A percentile compares a stretch with the other conserved stretches of the same genome.
These are phyloP conservation scores for Hemisphaericaspora xylanilytica DNA, from an alignment of 1,139 yeast species.

Conservation along the genomic window DNA sequence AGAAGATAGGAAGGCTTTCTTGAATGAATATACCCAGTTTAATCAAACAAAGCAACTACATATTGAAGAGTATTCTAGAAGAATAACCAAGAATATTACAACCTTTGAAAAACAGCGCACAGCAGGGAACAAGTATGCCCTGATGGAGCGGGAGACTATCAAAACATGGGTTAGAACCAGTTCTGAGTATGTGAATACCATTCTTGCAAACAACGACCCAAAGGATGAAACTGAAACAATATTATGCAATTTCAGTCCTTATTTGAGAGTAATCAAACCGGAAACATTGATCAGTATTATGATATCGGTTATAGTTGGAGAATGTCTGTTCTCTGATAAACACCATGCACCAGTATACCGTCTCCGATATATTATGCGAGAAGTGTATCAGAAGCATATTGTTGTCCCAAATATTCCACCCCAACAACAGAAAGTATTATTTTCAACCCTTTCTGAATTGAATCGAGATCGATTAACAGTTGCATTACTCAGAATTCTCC, in stretches of 20 bases:
- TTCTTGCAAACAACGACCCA: slow-evolving; percentile 14
- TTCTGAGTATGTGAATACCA: slow-evolving; percentile 10
- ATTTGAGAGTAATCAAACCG: slow-evolving; percentile 5
- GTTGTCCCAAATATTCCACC: slow-evolving; percentile 3
- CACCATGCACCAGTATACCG: background rate
- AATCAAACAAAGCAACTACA: slow-evolving; percentile 25
- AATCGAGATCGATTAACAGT: slow-evolving; percentile 7
- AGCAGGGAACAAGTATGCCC: background rate
- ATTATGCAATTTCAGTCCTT: slow-evolving; percentile 8
- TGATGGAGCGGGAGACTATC: background rate
- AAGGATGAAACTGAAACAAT: slow-evolving; percentile 7
- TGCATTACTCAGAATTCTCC: slow-evolving; percentile 19
- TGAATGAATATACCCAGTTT: slow-evolving; percentile 24
- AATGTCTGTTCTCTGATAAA: background rate
- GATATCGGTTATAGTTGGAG: background rate
- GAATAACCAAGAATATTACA: slow-evolving; percentile 8
- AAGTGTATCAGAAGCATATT: background rate
- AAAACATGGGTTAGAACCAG: slow-evolving; percentile 8
- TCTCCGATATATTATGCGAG: slow-evolving; percentile 5
- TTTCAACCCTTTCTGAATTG: background rate
- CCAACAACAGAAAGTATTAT: slow-evolving; percentile 8
- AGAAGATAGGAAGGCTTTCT: slow-evolving; percentile 15
- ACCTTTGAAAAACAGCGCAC: background rate
- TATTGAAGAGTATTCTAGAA: slow-evolving; percentile 19
- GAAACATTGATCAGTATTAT: background rate